These are phyloP conservation scores for Suhomyces bribrorum DNA, from an alignment of 1,139 yeast genomes.

Conservation along the genomic window DNA sequence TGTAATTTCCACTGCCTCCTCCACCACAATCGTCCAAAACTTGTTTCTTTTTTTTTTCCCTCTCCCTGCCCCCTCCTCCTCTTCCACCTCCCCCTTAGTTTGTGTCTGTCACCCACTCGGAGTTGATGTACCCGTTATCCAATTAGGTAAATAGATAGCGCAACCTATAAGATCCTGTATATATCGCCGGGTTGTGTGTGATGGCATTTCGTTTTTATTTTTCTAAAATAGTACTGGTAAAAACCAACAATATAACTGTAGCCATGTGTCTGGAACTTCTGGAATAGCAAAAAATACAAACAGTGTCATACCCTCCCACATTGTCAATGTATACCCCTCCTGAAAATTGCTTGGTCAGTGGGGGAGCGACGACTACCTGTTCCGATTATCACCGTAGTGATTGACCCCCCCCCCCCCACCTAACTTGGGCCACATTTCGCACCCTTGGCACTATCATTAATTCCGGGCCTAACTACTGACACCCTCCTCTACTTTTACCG, in stretches of 20 bases:
- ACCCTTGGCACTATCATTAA: neutral
- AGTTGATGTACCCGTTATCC: conserved; percentile 2
- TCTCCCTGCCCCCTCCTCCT: no score
- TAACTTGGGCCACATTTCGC: neutral
- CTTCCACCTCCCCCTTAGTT: neutral
- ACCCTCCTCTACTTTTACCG: neutral
- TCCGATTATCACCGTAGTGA: neutral
- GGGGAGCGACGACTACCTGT: neutral
- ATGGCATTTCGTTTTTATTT: neutral
- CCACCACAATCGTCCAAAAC: neutral
- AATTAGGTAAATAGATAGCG: conserved; percentile 4
- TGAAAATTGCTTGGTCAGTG: neutral
- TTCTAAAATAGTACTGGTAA: no score
- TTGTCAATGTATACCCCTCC: neutral
- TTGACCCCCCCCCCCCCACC: neutral
- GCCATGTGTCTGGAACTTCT: neutral
- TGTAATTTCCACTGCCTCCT: no score
- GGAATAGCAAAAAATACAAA: neutral
- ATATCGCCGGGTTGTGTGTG: neutral
- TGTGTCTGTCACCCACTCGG: conserved; percentile 4
- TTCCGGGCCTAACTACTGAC: neutral
- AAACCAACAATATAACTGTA: no score
- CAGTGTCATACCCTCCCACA: neutral
- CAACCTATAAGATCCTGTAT: neutral
- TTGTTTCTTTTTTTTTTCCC: neutral